These are phyloP conservation scores for Phaeoacremonium minimum DNA, from an alignment of 2,329 filamentous ascomycete genomes.

Conservation along the genomic window DNA sequence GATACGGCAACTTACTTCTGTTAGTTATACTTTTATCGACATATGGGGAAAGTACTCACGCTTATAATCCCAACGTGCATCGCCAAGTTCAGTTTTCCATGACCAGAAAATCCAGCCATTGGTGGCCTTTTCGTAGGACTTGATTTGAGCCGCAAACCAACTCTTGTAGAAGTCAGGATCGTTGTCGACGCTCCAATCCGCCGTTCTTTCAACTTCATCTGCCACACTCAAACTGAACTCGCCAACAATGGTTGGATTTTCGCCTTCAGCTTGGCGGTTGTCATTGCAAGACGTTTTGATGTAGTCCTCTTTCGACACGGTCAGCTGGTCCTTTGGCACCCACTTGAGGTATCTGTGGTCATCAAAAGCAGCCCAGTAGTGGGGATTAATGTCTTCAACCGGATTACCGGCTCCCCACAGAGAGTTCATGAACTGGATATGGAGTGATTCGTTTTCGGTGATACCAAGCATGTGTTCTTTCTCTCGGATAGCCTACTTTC, in stretches of 20 bases:
- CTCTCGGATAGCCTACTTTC: conserved; percentile 36
- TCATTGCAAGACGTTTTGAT: conserved; percentile 45
- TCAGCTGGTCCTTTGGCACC: conserved; percentile 28
- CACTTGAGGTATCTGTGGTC: conserved; percentile 58
- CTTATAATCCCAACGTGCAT: conserved; percentile 30
- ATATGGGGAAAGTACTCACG: background rate
- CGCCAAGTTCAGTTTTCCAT: conserved; percentile 42
- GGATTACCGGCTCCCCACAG: conserved; percentile 54
- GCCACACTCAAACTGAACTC: conserved; percentile 55
- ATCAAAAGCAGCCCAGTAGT: conserved; percentile 46
- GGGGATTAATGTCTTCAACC: conserved; percentile 34
- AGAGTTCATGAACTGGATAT: conserved; percentile 46
- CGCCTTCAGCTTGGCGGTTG: conserved; percentile 32
- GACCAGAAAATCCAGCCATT: conserved; percentile 49
- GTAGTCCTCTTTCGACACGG: conserved; percentile 41
- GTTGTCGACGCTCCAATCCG: conserved; percentile 34
- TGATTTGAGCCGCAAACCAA: conserved; percentile 36
- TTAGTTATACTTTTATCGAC: too few relatives aligned
- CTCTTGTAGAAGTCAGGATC: conserved; percentile 46
- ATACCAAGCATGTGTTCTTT: conserved; percentile 41
- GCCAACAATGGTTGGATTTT: conserved; percentile 46
- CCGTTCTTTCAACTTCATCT: conserved; percentile 37
- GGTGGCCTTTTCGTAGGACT: conserved; percentile 35
- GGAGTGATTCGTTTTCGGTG: conserved; percentile 35
- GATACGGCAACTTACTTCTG: too few relatives aligned